Base-by-base conservation (phyloP, 2,329 filamentous ascomycete genomes). In the Diaporthe australafricana region DNA sequence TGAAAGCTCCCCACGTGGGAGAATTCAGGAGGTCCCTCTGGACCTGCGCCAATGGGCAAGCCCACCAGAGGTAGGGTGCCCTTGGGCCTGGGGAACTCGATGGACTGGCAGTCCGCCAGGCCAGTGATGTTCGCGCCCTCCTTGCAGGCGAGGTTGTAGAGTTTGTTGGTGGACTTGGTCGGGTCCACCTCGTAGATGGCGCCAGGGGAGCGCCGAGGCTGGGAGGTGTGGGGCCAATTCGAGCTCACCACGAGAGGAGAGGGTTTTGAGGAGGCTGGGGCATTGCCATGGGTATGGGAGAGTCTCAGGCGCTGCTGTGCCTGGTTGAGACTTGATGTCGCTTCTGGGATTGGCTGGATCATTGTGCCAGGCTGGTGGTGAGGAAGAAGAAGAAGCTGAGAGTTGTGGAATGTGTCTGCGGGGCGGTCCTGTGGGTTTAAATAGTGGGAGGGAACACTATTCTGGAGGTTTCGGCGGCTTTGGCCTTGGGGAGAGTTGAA, bases 11-110 rank as follows among this genome's bases (percentile, higher is more conserved):
- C 78, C 71, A 80, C 76, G 74, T 83, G 81, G 0, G 76, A 74
- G 53, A 73, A 45, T 6, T 16, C 42, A 16, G 78, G 74, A 20
- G 68, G 56, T 27, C 81, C 81, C 74, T 85, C 84, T 9, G 84
- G 83, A 0, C 84, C 84, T 25, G 83, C 83, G 30, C 83, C 83
- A 22, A 85, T 75, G 25, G 84, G 84, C 1, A 84, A 77, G 1
- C 82, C 83, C 8, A 78, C 80, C 32, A 83, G 73, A 0, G 80
- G 77, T 14, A 72, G 55, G 27, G 50, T 50, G 1, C 45, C 47
- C 12, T 47, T 27, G 5, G 68, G 30, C 38, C 50, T 50, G 32
- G 56, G 62, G 42, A 71, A 73, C 12, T 73, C 71, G 38, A 71
- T 40, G 6, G 62, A 40, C 63, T 73, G 72, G 45, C 68, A 38